These are phyloP conservation scores for Ophiosphaerella korrae DNA, from an alignment of 2,329 filamentous ascomycete species.

Conservation along the genomic window DNA sequence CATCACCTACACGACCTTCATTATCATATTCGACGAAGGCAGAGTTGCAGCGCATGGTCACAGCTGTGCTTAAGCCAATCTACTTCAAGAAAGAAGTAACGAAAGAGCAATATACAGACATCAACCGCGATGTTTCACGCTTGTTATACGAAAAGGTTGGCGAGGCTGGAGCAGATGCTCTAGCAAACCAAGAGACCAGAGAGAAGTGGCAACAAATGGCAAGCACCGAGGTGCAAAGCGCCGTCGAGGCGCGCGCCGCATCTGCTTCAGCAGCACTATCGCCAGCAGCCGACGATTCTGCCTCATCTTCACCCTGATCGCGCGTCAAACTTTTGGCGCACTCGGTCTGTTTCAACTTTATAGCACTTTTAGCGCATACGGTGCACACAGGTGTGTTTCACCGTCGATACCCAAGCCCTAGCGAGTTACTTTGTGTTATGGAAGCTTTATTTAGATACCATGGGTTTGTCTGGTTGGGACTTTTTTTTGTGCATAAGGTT, in stretches of 20 bases:
- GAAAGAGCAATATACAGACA: conserved; percentile 87
- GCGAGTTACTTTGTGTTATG: not conserved
- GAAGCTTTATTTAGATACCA: conserved; percentile 3
- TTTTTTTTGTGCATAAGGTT: not conserved
- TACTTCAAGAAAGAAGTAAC: conserved; percentile 81
- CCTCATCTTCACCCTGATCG: conserved; percentile 35
- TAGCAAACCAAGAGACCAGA: conserved; percentile 68
- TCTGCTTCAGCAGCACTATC: conserved; percentile 20
- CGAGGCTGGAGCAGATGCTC: conserved; percentile 52
- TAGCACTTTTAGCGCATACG: not conserved
- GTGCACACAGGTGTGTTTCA: not conserved
- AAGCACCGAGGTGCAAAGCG: conserved; percentile 76
- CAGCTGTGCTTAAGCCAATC: conserved; percentile 77
- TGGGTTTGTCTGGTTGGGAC: not conserved
- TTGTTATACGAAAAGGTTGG: conserved; percentile 77
- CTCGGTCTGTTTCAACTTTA: not conserved
- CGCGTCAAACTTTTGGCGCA: not conserved
- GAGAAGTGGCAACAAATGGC: conserved; percentile 78
- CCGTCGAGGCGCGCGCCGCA: conserved; percentile 56
- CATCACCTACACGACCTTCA: conserved; percentile 68
- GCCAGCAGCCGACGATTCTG: conserved; percentile 34
- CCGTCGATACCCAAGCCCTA: not conserved
- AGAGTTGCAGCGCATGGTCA: conserved; percentile 87
- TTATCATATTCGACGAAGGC: conserved; percentile 85
- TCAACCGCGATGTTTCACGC: conserved; percentile 88